A percentile compares a stretch with the other conserved stretches of the same genome.
Evolutionary conservation across 768 basidiomycete species (phyloP).

Genomic region (Clitopilus passeckerianus): DNA sequence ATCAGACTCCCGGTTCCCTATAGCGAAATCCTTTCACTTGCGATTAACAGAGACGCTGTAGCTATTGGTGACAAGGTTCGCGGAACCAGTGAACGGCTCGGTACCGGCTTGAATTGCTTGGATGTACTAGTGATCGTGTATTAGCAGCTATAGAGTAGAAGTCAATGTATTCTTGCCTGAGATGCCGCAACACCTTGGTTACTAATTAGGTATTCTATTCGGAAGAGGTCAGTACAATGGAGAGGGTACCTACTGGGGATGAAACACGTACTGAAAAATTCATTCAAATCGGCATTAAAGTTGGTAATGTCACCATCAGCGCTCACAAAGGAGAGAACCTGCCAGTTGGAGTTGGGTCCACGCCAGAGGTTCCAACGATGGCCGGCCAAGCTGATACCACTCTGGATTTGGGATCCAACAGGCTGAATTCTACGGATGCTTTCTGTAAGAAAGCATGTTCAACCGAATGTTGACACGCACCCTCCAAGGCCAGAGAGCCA

Average conservation of each 20-base stretch:
- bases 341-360: constrained; percentile 49
- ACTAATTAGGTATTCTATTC: constrained; percentile 37
- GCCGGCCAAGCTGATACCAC: constrained; percentile 37
- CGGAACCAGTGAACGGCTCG: constrained; percentile 49
- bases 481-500: constrained; percentile 55
- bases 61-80: constrained; percentile 32
- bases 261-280: constrained; percentile 44
- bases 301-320: constrained; percentile 38
- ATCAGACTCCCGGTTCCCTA: no score
- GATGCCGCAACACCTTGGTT: constrained; percentile 42
- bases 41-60: constrained; percentile 5
- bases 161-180: constrained; percentile 27
- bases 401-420: constrained; percentile 42
- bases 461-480: constrained; percentile 21
- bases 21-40: not conserved
- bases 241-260: not conserved
- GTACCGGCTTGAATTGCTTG: constrained; percentile 54
- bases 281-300: constrained; percentile 49
- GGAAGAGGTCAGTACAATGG: not conserved
- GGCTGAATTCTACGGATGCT: constrained; percentile 40
- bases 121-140: constrained; percentile 29
- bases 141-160: not conserved
- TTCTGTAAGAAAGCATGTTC: not conserved
- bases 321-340: constrained; percentile 53
- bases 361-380: constrained; percentile 54